Base-by-base conservation (phyloP, 73 alveolate genomes). In the Tetrahymena borealis region DNA sequence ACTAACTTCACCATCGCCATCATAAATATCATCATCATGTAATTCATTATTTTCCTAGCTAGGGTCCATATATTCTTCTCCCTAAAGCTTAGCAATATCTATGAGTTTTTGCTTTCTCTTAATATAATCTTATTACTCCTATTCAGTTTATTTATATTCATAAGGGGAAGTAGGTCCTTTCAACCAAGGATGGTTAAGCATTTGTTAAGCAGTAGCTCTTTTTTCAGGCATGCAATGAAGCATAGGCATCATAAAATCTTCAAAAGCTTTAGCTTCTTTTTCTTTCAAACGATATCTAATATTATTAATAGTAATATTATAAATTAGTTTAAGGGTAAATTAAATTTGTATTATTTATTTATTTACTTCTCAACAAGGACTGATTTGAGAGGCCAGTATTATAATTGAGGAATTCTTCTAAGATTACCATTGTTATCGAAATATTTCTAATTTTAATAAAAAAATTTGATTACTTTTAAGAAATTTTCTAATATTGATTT, bases 211-310 rank as follows among this genome's bases (percentile, higher is more conserved):
- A 85, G 95, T 93, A 7, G 95, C 90, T 33, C 93, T 79, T 15
- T 39, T 79, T 37, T 93, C 95, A 38, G 95, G 95, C 40, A 39
- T 38, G 43, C 78, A 31, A 90, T 93, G 93, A n/a, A 93, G 77
- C 93, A 93, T 93, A 32, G 91, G 95, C 37, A 93, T 79, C 93
- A 92, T 79, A 18, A 92, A 92, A 3, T 91, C 78, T 77, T 79
- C 90, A 38, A 92, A 92, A 16, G 93, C 60, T n/a, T 38, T 38
- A 38, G 95, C 93, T 90, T 92, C 95, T 2, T 79, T n/a, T 24
- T 24, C 32, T 33, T 93, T 78, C 91, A 92, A 92, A 43, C 93
- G 78, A 90, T 92, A 92, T 31, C 91, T 79, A 79, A 24, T 33
- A 24, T 2, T 0, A 5, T 1, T 24, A 15, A 9, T 0, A 60